Percentiles rank a stretch among this genome's conserved stretches.
Evolutionary conservation across 192 early-diverging fungal species (phyloP).

Genomic region (Dissophora globulifera): DNA sequence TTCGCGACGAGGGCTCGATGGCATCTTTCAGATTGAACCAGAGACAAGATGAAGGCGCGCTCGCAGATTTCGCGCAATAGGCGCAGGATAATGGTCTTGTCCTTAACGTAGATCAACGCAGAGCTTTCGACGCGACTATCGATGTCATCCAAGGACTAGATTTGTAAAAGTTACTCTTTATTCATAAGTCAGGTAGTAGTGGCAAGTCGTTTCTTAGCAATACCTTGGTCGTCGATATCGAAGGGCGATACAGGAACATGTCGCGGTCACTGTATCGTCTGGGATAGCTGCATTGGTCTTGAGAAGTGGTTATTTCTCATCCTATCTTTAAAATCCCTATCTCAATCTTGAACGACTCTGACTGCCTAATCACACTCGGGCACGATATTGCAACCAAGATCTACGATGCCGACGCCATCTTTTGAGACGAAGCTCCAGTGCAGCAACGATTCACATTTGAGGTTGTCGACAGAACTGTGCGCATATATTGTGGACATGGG

Average conservation of each 20-base stretch:
- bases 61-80: too few species aligned
- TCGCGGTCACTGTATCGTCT: constrained; percentile 37
- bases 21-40: constrained; percentile 16
- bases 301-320: constrained; percentile 34
- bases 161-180: constrained; percentile 25
- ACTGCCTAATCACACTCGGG: constrained; percentile 10
- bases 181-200: constrained; percentile 48
- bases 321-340: constrained; percentile 50
- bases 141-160: too few species aligned
- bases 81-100: too few species aligned
- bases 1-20: not conserved
- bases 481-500: constrained; percentile 10
- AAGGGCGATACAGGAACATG: not conserved
- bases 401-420: constrained; percentile 1
- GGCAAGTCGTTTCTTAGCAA: constrained; percentile 50
- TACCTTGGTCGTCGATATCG: constrained; percentile 13
- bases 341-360: constrained; percentile 1
- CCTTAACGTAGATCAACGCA: constrained; percentile 4
- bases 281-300: constrained; percentile 46
- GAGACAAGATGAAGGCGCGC: too few species aligned
- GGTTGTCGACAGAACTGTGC: constrained; percentile 14
- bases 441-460: constrained; percentile 18
- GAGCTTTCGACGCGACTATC: not conserved
- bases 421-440: constrained; percentile 57
- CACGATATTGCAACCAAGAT: not conserved